These are phyloP conservation scores for Umbelopsis ramanniana DNA, from an alignment of 192 early-diverging fungal genomes.

Conservation along the genomic window DNA sequence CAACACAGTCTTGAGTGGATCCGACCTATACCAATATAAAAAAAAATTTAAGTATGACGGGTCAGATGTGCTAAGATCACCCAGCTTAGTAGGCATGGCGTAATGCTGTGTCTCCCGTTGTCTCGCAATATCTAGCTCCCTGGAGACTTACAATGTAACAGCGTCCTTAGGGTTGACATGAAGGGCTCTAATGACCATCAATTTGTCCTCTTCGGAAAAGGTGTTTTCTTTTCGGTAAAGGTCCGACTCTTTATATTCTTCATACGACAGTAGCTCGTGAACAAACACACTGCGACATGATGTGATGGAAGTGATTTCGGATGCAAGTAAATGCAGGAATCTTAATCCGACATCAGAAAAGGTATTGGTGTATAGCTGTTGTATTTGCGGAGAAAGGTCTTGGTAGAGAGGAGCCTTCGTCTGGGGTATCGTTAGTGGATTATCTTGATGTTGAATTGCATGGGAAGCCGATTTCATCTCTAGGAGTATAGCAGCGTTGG, in stretches of 20 bases:
- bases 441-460: slow-evolving; percentile 8
- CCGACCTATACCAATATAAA: slow-evolving; percentile 1
- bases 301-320: slow-evolving; percentile 22
- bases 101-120: too few relatives aligned
- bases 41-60: too few relatives aligned
- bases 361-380: slow-evolving; percentile 26
- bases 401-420: neutral
- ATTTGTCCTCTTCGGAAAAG: neutral
- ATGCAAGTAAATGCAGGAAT: slow-evolving; percentile 31
- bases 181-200: slow-evolving; percentile 10
- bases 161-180: neutral
- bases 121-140: neutral
- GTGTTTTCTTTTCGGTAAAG: slow-evolving; percentile 8
- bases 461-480: slow-evolving; percentile 6
- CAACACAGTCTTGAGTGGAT: slow-evolving; percentile 7
- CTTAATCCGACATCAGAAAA: slow-evolving; percentile 25
- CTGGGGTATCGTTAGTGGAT: slow-evolving; percentile 11
- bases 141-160: neutral
- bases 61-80: too few relatives aligned
- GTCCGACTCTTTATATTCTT: slow-evolving; percentile 26
- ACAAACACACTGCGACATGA: slow-evolving; percentile 30
- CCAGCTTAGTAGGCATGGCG: too few relatives aligned
- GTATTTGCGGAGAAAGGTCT: slow-evolving; percentile 13
- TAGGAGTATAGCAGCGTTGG: slow-evolving; percentile 20
- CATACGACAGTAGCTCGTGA: slow-evolving; percentile 25